Conservation (phyloP, 805 yeast species). For the Torulaspora delbrueckii region DNA sequence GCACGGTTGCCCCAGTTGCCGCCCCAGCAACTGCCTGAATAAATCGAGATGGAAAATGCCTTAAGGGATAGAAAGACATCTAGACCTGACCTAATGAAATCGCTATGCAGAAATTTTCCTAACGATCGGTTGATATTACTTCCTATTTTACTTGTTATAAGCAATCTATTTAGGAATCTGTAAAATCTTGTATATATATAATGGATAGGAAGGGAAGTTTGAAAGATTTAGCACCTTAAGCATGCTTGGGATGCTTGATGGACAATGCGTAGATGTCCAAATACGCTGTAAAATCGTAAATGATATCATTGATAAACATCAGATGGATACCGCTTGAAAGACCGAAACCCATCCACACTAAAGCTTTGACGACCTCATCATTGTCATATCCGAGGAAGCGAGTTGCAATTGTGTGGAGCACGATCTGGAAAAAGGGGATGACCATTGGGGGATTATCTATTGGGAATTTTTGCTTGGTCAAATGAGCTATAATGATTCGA, state of each 20-base stretch:
- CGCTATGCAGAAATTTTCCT: slow-evolving; percentile 2
- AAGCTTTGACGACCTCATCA: slow-evolving; percentile 42
- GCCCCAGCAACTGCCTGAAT: slow-evolving; percentile 18
- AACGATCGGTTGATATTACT: background rate
- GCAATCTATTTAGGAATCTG: slow-evolving; percentile 6
- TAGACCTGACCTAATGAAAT: slow-evolving; percentile 11
- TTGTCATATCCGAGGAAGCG: slow-evolving; percentile 33
- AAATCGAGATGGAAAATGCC: background rate
- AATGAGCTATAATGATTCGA: slow-evolving; percentile 79
- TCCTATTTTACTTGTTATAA: background rate
- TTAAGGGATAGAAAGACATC: background rate
- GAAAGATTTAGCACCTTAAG: slow-evolving; percentile 9
- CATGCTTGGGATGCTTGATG: slow-evolving; percentile 69
- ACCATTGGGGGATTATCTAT: slow-evolving; percentile 62
- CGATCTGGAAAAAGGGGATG: slow-evolving; percentile 51
- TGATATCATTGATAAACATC: slow-evolving; percentile 69
- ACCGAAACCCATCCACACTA: slow-evolving; percentile 65
- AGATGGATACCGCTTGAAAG: slow-evolving; percentile 62
- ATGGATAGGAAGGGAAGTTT: slow-evolving; percentile 9
- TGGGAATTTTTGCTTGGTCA: slow-evolving; percentile 78
- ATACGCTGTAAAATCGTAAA: slow-evolving; percentile 71
- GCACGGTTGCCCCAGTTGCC: slow-evolving; percentile 33
- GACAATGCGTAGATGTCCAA: slow-evolving; percentile 82
- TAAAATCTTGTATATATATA: slow-evolving; percentile 19
- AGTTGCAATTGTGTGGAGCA: slow-evolving; percentile 27